Evolutionary conservation across 2,329 filamentous ascomycete genomes (phyloP), one percentile per base, ranked within the genome.

Genomic region (Paecilomyces fulvus): DNA sequence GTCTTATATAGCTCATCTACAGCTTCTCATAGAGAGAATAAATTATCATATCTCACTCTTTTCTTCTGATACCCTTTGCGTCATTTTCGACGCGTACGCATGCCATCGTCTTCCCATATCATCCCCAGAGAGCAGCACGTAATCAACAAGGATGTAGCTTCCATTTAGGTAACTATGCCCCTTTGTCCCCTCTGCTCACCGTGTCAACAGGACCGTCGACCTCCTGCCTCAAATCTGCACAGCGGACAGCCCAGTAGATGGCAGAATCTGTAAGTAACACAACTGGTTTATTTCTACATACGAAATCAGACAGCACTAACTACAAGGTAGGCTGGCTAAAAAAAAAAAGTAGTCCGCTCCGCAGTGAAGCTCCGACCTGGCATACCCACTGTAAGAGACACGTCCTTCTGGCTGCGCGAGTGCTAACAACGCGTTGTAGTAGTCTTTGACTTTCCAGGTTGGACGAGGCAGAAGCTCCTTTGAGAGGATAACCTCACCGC

Each of bases 201-300:
- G 20, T 43, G 37, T 17, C n/a, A 17, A 17, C 17, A 43, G 37
- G 28, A 31, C 14, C 56, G 59, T 52, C 12, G 21, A n/a, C 31
- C 31, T 14, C 28, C 57, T 61, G 46, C 60, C 58, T 11, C 31
- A 57, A 6, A 4, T 51, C 6, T 60, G 56, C 51, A 53, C 49
- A 51, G 46, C 23, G 62, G 56, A 50, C 58, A 43, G 37, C 52
- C 58, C 58, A 62, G 60, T 60, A 58, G 60, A 61, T 62, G 60
- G 62, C 59, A 63, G 61, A 62, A 56, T 58, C 60, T 61, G 61
- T 63, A 58, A 55, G 61, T 54, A 49, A 21, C 10, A 8, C 46
- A 11, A 23, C 12, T 4, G n/a, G 9, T 20, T 12, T 7, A 10
- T 43, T 43, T 8, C 30, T 12, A n/a, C n/a, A 17, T 43, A 20